Evolutionary conservation across 2,329 filamentous ascomycete species (phyloP), one percentile per base, ranked within the genome.

Genomic region (Diplodia intermedia): DNA sequence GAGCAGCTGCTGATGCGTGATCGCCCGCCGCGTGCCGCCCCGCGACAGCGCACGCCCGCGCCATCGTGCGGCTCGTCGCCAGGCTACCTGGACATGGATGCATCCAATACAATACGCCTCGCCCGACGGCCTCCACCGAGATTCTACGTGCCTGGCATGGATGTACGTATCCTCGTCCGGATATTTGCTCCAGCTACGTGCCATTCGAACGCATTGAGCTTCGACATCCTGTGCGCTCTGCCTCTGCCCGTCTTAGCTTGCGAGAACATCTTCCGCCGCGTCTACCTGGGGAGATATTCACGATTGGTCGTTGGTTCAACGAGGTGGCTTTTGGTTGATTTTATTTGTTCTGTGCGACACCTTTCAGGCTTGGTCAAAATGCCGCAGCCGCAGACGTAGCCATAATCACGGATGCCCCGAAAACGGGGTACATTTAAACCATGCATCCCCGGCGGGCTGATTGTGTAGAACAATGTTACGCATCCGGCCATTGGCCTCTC

Each of bases 61-160:
- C 57, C 57, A 50, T 49, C 57, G 47, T 62, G 57, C 57, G 57
- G 57, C 57, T 62, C 57, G 36, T 38, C 36, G 36, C 26, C 26
- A 26, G 26, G 36, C 14, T 9, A 9, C 36, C n/a, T 40, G 23
- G n/a, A 29, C 55, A 29, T 29, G 26, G 26, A 26, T 26, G 26
- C 26, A 26, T 26, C 26, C 26, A 26, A 26, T 26, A 26, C 26
- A 26, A 26, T 26, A 26, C 26, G 53, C 31, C 53, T 36, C 31
- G 5, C 31, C 53, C n/a, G 31, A 18, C 53, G 9, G 26, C 18
- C 31, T 26, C 26, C 26, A 26, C 26, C 26, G 1, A 26, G 26
- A 26, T 26, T 26, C 26, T 26, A 26, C 3, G 26, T 26, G 26
- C 26, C 26, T 26, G 26, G 26, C 26, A 26, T 26, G 26, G 26